Percentiles rank a stretch among this genome's conserved stretches.
Evolutionary conservation across 2,329 filamentous ascomycete species (phyloP).

Genomic region (Ophioceras dolichostomum): DNA sequence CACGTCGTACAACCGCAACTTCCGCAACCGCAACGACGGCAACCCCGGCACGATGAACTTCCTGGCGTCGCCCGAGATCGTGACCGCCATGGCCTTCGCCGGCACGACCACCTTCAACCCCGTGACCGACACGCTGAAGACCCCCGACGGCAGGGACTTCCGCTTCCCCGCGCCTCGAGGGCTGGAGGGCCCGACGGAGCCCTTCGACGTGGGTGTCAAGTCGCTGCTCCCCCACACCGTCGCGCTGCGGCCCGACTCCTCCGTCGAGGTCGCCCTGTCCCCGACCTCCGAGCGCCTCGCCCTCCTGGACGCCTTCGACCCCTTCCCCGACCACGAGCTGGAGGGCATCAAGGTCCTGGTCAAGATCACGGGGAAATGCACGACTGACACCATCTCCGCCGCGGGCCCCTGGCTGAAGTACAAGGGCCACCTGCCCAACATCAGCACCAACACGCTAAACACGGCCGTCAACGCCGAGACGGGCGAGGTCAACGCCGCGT

Average conservation of each 20-base stretch:
- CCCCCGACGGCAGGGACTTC: constrained; percentile 71
- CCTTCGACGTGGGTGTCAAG: constrained; percentile 69
- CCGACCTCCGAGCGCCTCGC: constrained; percentile 86
- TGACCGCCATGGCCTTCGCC: constrained; percentile 91
- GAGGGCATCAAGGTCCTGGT: constrained; percentile 73
- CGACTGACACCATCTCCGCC: constrained; percentile 95
- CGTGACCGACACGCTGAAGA: constrained; percentile 71
- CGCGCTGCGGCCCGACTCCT: constrained; percentile 58
- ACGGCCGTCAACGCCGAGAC: constrained; percentile 88
- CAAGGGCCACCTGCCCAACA: constrained; percentile 97
- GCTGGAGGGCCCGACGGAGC: constrained; percentile 43
- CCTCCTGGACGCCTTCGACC: constrained; percentile 75
- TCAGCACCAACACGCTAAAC: constrained; percentile 93
- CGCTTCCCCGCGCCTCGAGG: constrained; percentile 73
- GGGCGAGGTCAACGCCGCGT: constrained; percentile 82
- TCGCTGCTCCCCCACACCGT: constrained; percentile 52
- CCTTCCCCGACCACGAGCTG: constrained; percentile 70
- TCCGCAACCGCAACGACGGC: constrained; percentile 91
- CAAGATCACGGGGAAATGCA: constrained; percentile 96
- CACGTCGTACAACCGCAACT: constrained; percentile 97
- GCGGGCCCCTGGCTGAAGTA: constrained; percentile 98
- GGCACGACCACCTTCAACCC: constrained; percentile 94
- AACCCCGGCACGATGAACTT: constrained; percentile 99
- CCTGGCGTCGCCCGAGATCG: constrained; percentile 88
- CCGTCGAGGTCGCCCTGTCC: constrained; percentile 62